Base-by-base conservation (phyloP, 257 asterid species). In the Jasminum sambac region DNA sequence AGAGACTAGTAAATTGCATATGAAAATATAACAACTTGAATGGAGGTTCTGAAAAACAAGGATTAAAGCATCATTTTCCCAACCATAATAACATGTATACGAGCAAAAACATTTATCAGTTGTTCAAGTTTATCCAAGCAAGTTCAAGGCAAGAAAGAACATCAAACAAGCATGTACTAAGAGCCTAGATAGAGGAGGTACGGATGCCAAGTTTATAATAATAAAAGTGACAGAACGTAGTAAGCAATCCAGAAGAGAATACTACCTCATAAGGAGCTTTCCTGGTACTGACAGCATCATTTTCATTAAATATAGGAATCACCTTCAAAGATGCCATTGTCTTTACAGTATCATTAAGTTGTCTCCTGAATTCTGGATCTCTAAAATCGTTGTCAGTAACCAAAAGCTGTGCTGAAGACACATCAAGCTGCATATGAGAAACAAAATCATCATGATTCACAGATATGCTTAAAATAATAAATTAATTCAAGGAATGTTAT, bases 251-350 rank as follows among this genome's bases (percentile, higher is more conserved):
- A 68, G 72, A 62, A 16, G 64, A 81, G 63, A 24, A 64, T 14
- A 50, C 30, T 80, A 88, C 96, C 97, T 90, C 96, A 43, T 88
- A 90, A 12, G 97, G 97, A 74, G 97, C 96, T 78, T 73, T 80
- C 70, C 96, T 79, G 40, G 94, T 86, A 72, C 97, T 90, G 70
- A 90, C 78, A 34, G 95, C 95, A 63, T 90, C 97, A 58, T 90
- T 90, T 77, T 90, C 97, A 44, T 90, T 90, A 79, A 90, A 85
- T 76, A 90, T 84, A 4, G 97, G 97, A 66, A 90, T 86, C 44
- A 89, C 90, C 79, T 88, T 86, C 70, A 86, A 75, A 63, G 79
- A 69, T 70, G 86, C 80, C 80, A 90, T 74, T 6, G 85, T 69
- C 37, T 88, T 77, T 64, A 90, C 97, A 5, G 94, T 82, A 68